Evolutionary conservation across 495 filamentous ascomycete genomes (phyloP).

Genomic region (Cairneyella variabilis): DNA sequence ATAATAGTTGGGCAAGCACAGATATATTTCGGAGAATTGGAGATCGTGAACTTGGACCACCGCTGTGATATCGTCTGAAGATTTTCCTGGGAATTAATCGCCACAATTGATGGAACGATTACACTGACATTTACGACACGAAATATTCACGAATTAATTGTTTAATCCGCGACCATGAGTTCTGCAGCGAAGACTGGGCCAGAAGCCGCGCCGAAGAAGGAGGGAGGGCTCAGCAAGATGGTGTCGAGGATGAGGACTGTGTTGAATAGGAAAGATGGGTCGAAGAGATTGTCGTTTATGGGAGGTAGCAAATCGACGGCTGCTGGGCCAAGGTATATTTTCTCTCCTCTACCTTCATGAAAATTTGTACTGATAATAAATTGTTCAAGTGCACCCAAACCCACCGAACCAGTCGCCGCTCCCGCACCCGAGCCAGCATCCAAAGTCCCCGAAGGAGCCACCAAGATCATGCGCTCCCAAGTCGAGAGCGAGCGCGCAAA

Average conservation of each 20-base stretch:
- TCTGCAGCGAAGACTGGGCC: constrained; percentile 16
- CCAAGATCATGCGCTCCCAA: constrained; percentile 23
- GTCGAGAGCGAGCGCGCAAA: constrained; percentile 21
- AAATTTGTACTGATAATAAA: too few species aligned
- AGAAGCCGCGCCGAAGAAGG: constrained; percentile 40
- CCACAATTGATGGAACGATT: too few species aligned
- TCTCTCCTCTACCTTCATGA: constrained; percentile 5
- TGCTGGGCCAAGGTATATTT: constrained; percentile 31
- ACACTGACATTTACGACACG: too few species aligned
- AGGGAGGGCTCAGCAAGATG: constrained; percentile 58
- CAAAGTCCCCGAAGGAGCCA: constrained; percentile 4
- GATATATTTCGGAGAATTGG: too few species aligned
- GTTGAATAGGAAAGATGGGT: constrained; percentile 51
- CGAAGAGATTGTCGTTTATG: constrained; percentile 33
- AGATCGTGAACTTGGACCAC: too few species aligned
- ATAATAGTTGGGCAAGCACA: too few species aligned
- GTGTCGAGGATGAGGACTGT: constrained; percentile 62
- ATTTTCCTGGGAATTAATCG: too few species aligned
- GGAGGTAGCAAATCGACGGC: constrained; percentile 10
- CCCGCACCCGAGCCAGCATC: background rate
- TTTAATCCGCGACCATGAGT: constrained; percentile 21
- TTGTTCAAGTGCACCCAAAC: constrained; percentile 1
- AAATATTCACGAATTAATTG: too few species aligned
- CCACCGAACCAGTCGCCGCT: background rate
- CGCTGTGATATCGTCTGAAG: too few species aligned